Base-by-base conservation (phyloP, 805 yeast genomes). In the Hanseniaspora thailandica region DNA sequence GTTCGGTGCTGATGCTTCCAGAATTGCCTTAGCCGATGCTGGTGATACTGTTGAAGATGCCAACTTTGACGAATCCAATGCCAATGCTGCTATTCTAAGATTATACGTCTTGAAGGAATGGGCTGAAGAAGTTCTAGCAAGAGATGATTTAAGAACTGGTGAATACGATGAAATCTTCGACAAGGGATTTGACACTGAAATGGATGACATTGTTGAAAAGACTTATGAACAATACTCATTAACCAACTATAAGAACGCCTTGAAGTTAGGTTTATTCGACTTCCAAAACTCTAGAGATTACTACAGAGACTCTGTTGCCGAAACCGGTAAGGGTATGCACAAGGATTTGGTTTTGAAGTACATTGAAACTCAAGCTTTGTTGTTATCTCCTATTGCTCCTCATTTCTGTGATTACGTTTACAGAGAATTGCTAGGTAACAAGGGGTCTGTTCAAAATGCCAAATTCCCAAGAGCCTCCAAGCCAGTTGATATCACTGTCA, bases 41-140 rank as follows among this genome's bases (percentile, higher is more conserved):
- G 98, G 98, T 74, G 98, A 93, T 67, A 75, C 93, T 41, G 80
- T 88, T 60, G 98, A 93, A 72, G 98, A 93, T 69, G 98, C 98
- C 51, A 93, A 93, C 74, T 86, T 93, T 65, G 98, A 93, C 64
- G 98, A 93, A 72, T 73, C 87, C 56, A 89, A 82, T 64, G 98
- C 98, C 53, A 93, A 93, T 64, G 96, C 98, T 45, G 97, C 97
- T 25, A 89, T 93, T 67, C 77, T 93, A 68, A 85, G 98, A 72
- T 76, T 93, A 66, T 84, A 78, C 68, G 90, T 86, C 53, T 76
- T 90, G 69, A 90, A 86, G 68, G 97, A 89, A 69, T 93, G 98
- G 98, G 78, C 85, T 66, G 97, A 89, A 67, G 93, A 84, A 55
- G 71, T 80, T 52, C 69, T 82, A 38, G 46, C 52, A 6, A 47